Conservation (phyloP, 768 basidiomycete species). For the Leccinum barrowsii region DNA sequence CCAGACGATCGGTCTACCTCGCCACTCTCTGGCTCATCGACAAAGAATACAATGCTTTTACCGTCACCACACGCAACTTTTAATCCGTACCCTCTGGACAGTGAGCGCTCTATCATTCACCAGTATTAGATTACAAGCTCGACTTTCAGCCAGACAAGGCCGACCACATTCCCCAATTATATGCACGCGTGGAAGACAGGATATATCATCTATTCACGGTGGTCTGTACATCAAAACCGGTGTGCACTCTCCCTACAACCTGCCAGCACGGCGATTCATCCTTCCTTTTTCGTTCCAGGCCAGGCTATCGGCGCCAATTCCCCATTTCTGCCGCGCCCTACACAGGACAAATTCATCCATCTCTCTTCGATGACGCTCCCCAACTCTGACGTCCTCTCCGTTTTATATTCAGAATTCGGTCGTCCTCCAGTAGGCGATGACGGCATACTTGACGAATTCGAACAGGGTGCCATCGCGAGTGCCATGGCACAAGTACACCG, state of each 20-base stretch:
- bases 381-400: constrained; percentile 57
- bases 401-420: too few relatives aligned
- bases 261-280: not conserved
- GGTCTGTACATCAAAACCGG: constrained; percentile 87
- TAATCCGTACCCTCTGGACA: constrained; percentile 42
- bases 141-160: constrained; percentile 54
- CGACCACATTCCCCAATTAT: constrained; percentile 62
- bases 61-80: constrained; percentile 40
- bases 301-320: constrained; percentile 77
- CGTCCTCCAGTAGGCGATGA: constrained; percentile 42
- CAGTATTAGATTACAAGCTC: constrained; percentile 84
- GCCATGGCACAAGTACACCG: constrained; percentile 93
- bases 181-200: constrained; percentile 78
- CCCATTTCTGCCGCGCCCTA: constrained; percentile 76
- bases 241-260: constrained; percentile 16
- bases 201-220: constrained; percentile 76
- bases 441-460: constrained; percentile 72
- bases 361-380: constrained; percentile 89
- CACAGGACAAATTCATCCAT: constrained; percentile 76
- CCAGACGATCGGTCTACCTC: too few relatives aligned
- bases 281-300: too few relatives aligned
- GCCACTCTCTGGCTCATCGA: too few relatives aligned
- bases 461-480: constrained; percentile 73
- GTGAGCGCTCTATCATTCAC: constrained; percentile 32
- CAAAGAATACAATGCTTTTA: constrained; percentile 33